These are phyloP conservation scores for Capsella rubella DNA, from an alignment of 441 rosid genomes.

Conservation along the genomic window DNA sequence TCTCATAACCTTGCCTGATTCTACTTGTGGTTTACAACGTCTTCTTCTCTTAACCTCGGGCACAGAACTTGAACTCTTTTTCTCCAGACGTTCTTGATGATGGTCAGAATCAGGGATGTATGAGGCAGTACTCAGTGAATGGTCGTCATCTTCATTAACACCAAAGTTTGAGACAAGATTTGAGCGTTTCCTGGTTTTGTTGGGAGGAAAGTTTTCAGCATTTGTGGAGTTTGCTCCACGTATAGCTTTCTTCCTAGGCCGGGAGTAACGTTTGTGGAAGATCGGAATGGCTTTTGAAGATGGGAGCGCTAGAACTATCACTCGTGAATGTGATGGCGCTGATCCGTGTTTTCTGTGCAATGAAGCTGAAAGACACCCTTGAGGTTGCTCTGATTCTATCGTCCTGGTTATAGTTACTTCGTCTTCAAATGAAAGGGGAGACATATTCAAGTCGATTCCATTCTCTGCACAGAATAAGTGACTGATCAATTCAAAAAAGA, in stretches of 20 bases:
- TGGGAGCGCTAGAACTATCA: constrained; percentile 58
- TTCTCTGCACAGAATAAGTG: constrained; percentile 45
- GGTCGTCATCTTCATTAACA: background rate
- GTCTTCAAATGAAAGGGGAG: constrained; percentile 26
- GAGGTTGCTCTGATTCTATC: constrained; percentile 36
- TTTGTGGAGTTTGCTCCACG: constrained; percentile 6
- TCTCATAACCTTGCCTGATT: background rate
- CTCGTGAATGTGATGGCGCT: constrained; percentile 34
- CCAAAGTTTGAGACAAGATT: background rate
- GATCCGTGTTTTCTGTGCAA: constrained; percentile 10
- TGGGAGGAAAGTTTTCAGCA: constrained; percentile 23
- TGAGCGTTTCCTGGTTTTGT: constrained; percentile 41
- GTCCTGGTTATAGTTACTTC: background rate
- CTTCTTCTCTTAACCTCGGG: constrained; percentile 44
- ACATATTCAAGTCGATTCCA: constrained; percentile 37
- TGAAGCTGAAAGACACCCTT: constrained; percentile 41
- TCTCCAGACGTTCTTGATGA: constrained; percentile 45
- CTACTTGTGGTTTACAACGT: background rate
- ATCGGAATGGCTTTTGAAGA: constrained; percentile 38
- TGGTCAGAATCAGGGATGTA: constrained; percentile 16
- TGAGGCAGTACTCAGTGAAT: constrained; percentile 9
- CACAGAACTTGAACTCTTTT: constrained; percentile 44
- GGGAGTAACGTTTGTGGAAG: constrained; percentile 34
- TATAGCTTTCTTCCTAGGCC: constrained; percentile 36
- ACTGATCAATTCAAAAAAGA: background rate